Conservation (phyloP, 169 alveolate genomes). For the Miamiensis avidus region DNA sequence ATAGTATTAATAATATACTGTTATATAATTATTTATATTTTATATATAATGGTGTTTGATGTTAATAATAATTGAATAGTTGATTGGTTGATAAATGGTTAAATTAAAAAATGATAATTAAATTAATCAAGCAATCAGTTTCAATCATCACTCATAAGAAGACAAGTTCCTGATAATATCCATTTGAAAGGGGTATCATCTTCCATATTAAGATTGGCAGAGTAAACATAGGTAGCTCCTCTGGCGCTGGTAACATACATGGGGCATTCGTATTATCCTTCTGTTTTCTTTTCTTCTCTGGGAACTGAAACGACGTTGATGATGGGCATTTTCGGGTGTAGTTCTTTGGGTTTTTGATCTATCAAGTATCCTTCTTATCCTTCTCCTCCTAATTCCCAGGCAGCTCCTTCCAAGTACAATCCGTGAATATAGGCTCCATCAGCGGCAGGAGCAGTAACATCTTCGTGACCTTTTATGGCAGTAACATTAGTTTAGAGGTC, state of each 20-base stretch:
- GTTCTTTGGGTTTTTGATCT: slow-evolving; percentile 85
- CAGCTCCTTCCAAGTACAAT: slow-evolving; percentile 92
- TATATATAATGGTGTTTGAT: no score
- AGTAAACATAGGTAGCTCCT: slow-evolving; percentile 90
- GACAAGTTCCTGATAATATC: slow-evolving; percentile 95
- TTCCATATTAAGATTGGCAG: slow-evolving; percentile 87
- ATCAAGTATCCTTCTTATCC: slow-evolving; percentile 91
- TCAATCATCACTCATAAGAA: slow-evolving; percentile 90
- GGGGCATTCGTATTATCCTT: slow-evolving; percentile 91
- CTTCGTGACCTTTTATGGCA: slow-evolving; percentile 72
- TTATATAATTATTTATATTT: no score
- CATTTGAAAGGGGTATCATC: slow-evolving; percentile 89
- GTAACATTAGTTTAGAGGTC: slow-evolving; percentile 73
- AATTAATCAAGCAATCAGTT: neutral
- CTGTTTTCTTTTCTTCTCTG: slow-evolving; percentile 77
- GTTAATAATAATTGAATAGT: no score
- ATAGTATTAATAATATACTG: no score
- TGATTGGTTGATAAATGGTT: no score
- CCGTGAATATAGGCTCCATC: slow-evolving; percentile 92
- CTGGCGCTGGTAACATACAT: slow-evolving; percentile 90
- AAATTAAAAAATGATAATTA: no score
- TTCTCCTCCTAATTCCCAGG: slow-evolving; percentile 93
- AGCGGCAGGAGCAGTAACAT: slow-evolving; percentile 80
- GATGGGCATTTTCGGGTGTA: slow-evolving; percentile 92
- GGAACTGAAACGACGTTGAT: slow-evolving; percentile 88